Conservation (phyloP, 2,329 filamentous ascomycete genomes). For the Fusarium penzigii region DNA sequence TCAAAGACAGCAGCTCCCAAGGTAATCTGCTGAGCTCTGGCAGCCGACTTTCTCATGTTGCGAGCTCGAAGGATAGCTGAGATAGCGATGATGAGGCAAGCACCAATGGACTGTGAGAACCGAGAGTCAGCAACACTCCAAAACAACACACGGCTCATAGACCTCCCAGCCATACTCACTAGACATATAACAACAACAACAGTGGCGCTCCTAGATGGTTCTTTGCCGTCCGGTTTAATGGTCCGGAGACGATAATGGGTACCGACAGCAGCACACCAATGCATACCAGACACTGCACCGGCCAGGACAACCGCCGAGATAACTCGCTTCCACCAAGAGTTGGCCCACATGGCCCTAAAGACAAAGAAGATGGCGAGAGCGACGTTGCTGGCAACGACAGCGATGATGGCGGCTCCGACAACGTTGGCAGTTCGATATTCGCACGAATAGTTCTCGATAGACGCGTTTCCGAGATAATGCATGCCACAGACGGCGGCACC, state of each 20-base stretch:
- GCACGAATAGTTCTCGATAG: conserved; percentile 75
- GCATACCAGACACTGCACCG: conserved; percentile 79
- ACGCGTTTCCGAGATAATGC: conserved; percentile 86
- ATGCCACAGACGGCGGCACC: conserved; percentile 79
- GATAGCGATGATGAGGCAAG: conserved; percentile 59
- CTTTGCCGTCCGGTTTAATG: conserved; percentile 35
- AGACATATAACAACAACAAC: conserved; percentile 73
- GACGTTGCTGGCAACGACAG: conserved; percentile 68
- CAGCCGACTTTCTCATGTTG: conserved; percentile 54
- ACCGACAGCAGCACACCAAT: conserved; percentile 76
- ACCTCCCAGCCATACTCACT: conserved; percentile 45
- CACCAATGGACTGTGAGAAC: conserved; percentile 54
- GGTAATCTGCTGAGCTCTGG: conserved; percentile 62
- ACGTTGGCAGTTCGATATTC: conserved; percentile 62
- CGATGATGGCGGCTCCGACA: conserved; percentile 69
- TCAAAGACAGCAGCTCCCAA: conserved; percentile 68
- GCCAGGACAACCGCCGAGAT: conserved; percentile 69
- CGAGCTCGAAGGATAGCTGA: conserved; percentile 56
- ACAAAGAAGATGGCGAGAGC: conserved; percentile 78
- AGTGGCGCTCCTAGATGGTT: conserved; percentile 61
- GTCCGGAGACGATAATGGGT: conserved; percentile 65
- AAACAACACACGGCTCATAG: too few relatives aligned
- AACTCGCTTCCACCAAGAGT: conserved; percentile 73
- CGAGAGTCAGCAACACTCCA: conserved; percentile 1
- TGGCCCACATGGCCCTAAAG: conserved; percentile 74